A percentile compares a stretch with the other conserved stretches of the same genome.
Conservation (phyloP, 2,329 filamentous ascomycete species). For the Fonsecaea monophora region DNA sequence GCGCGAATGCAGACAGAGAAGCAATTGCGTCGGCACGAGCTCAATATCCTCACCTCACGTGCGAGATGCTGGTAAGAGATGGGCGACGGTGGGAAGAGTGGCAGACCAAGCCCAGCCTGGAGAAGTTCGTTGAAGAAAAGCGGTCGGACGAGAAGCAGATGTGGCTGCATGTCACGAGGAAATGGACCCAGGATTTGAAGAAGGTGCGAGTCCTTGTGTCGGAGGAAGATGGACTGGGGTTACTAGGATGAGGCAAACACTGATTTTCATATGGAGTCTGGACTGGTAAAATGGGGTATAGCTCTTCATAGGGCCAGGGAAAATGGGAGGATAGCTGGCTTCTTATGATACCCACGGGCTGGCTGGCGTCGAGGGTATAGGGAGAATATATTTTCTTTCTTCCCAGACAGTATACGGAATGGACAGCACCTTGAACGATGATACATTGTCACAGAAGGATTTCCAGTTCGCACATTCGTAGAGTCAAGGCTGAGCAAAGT, state of each 20-base stretch:
- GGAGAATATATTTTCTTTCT: neutral
- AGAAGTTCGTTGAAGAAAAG: constrained; percentile 39
- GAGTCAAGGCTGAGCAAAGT: constrained; percentile 19
- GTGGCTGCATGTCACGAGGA: constrained; percentile 39
- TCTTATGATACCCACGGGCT: constrained; percentile 24
- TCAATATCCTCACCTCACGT: constrained; percentile 37
- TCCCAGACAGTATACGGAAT: constrained; percentile 20
- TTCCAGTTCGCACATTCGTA: neutral
- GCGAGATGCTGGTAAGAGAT: constrained; percentile 38
- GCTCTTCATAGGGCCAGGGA: constrained; percentile 15
- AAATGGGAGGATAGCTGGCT: constrained; percentile 8
- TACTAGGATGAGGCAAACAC: constrained; percentile 27
- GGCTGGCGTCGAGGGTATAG: neutral
- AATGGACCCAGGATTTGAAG: constrained; percentile 41
- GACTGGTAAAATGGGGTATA: constrained; percentile 1
- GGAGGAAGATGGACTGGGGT: constrained; percentile 39
- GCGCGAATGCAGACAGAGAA: constrained; percentile 32
- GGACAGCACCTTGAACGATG: neutral
- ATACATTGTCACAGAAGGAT: neutral
- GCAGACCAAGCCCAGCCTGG: constrained; percentile 36
- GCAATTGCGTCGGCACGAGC: constrained; percentile 30
- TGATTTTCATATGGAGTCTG: neutral
- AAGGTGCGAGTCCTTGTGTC: constrained; percentile 37
- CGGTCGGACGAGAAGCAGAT: constrained; percentile 38
- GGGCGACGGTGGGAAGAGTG: constrained; percentile 37